Evolutionary conservation across 2,329 filamentous ascomycete genomes (phyloP).

Genomic region (Sporothrix brunneoviolacea): DNA sequence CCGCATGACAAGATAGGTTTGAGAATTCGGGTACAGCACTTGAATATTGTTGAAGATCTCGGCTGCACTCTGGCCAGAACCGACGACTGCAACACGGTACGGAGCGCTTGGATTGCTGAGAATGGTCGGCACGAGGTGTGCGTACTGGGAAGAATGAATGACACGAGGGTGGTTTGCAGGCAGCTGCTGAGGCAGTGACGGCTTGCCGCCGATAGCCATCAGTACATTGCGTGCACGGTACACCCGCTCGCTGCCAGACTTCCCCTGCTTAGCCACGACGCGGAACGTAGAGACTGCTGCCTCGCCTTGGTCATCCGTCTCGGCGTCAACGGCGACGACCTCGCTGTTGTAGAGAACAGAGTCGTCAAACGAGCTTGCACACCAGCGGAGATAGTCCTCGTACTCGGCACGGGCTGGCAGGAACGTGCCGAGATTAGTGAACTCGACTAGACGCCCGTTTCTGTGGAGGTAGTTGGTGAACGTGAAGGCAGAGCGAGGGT

Average conservation of each 20-base stretch:
- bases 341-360: constrained; percentile 71
- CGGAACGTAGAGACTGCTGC: constrained; percentile 52
- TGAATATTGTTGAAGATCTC: constrained; percentile 93
- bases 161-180: constrained; percentile 65
- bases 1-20: constrained; percentile 73
- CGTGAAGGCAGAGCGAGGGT: constrained; percentile 86
- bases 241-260: constrained; percentile 46
- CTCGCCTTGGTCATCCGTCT: constrained; percentile 26
- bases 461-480: constrained; percentile 90
- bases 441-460: constrained; percentile 76
- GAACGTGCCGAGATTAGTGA: constrained; percentile 87
- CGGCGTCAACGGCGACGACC: constrained; percentile 63
- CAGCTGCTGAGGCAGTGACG: constrained; percentile 63
- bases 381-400: constrained; percentile 94
- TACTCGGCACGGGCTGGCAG: constrained; percentile 81
- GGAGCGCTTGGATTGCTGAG: constrained; percentile 48
- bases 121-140: constrained; percentile 54
- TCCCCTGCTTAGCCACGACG: constrained; percentile 57
- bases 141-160: constrained; percentile 85
- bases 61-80: constrained; percentile 85
- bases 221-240: constrained; percentile 60
- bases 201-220: constrained; percentile 52
- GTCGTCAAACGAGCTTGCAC: constrained; percentile 68
- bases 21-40: constrained; percentile 71
- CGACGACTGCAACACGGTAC: constrained; percentile 76